Percentiles rank a stretch among this genome's conserved stretches.
phyloP scores from a whole-genome alignment of 2,329 filamentous ascomycete genomes.

The Penicillium palitans region DNA sequence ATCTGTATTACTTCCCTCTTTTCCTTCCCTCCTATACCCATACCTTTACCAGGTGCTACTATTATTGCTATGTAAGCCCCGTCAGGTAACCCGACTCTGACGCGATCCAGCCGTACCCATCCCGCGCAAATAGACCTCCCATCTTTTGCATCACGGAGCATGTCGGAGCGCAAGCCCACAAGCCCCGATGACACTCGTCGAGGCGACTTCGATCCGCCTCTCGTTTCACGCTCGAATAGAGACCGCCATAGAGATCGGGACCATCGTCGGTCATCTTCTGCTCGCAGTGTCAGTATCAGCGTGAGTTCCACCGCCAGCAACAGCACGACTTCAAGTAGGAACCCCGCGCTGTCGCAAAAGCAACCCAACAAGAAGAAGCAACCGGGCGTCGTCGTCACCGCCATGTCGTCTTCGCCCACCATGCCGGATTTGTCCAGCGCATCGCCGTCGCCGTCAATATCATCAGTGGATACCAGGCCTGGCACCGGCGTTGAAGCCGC shows the following conservation, averaged over 20 bases:
- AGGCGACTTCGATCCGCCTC: constrained; percentile 1
- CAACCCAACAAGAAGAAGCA: constrained; percentile 12
- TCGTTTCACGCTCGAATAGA: constrained; percentile 2
- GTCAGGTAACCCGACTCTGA: not conserved
- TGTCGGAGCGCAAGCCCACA: constrained; percentile 22
- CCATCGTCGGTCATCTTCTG: not conserved
- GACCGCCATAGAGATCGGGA: not conserved
- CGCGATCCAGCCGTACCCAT: constrained; percentile 5
- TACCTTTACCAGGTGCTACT: not conserved
- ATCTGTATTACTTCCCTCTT: not conserved
- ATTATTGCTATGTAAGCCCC: constrained; percentile 5
- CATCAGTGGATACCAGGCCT: constrained; percentile 34
- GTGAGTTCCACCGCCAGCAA: constrained; percentile 1
- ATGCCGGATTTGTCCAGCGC: constrained; percentile 37
- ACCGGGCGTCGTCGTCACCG: constrained; percentile 11
- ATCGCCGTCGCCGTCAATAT: constrained; percentile 31
- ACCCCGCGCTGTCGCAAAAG: not conserved
- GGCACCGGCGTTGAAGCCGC: constrained; percentile 22
- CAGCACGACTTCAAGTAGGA: constrained; percentile 7
- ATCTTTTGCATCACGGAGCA: constrained; percentile 20
- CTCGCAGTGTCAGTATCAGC: constrained; percentile 5
- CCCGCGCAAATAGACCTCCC: not conserved
- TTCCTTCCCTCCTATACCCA: not conserved
- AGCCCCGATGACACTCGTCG: not conserved
- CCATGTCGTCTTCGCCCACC: constrained; percentile 23